Base-by-base conservation (phyloP, 371 early-diverging fungal genomes). In the Vairimorpha ceranae region DNA sequence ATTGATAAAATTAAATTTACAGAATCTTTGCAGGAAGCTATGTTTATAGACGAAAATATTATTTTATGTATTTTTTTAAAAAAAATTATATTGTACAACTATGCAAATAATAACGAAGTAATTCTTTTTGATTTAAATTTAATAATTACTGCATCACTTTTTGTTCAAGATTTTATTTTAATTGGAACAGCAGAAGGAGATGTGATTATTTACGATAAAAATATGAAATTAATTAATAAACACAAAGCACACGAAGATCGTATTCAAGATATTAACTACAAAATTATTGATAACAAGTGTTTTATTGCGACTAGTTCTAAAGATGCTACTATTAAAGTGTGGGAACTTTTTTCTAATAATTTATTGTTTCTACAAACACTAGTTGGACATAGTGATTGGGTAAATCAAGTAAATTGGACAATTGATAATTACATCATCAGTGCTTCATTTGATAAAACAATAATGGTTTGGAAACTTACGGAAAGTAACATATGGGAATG, bases 371-470 rank as follows among this genome's bases (percentile, higher is more conserved):
- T 77, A 8, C 65, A 77, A 12, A 80, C 76, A 15, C 60, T 80
- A 10, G 60, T 51, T 41, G 77, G 78, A 23, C 80, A 80, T 54
- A 58, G 19, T 25, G 80, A 80, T 35, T 77, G 78, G 77, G 72
- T 80, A 12, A 43, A 45, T 35, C 41, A 54, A 23, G 21, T 71
- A n/a, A 46, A 43, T 32, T 80, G 77, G 75, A 68, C 43, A 36
- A 38, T 60, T n/a, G 46, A 70, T 12, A 52, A 56, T 27, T 46
- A 69, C 41, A 8, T 80, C 0, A 14, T 76, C 15, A 67, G 64
- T 38, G 33, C 74, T 12, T 74, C 75, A 30, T 46, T 64, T 25
- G 80, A 80, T 58, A 71, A 71, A 27, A 67, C 61, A 0, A 72
- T 77, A 36, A 74, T 65, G 36, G 2, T 65, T 21, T 80, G 80